These are phyloP conservation scores for Zygoascus biomembranicola DNA, from an alignment of 805 yeast species.

Conservation along the genomic window DNA sequence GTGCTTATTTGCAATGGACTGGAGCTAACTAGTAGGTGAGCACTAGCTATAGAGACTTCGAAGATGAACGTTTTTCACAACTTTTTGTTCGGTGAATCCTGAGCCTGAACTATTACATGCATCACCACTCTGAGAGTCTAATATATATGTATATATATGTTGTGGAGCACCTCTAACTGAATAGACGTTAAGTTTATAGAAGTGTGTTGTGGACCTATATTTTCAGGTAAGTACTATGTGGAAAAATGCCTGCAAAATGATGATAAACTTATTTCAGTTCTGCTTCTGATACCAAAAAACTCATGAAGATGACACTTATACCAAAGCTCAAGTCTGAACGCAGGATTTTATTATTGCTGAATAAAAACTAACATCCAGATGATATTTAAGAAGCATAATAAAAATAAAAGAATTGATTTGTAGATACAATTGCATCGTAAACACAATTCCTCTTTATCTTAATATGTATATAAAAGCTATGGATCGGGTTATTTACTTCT, in stretches of 20 bases:
- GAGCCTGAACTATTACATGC: slow-evolving; percentile 88
- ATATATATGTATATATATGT: neutral
- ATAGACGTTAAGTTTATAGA: too few relatives aligned
- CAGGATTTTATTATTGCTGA: neutral
- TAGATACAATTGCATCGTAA: too few relatives aligned
- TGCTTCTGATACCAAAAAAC: slow-evolving; percentile 76
- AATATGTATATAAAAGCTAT: neutral
- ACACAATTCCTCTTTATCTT: too few relatives aligned
- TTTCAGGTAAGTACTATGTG: neutral
- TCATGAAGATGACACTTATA: slow-evolving; percentile 58
- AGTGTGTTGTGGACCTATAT: neutral
- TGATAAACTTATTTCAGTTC: slow-evolving; percentile 74
- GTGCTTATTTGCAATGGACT: neutral
- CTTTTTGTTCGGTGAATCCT: slow-evolving; percentile 37
- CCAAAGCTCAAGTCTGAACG: slow-evolving; percentile 14
- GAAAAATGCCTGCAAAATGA: slow-evolving; percentile 33
- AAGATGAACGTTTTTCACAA: slow-evolving; percentile 24
- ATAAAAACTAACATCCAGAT: neutral
- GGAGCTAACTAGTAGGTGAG: neutral
- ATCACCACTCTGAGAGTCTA: slow-evolving; percentile 55
- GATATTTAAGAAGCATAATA: neutral
- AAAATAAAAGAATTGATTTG: too few relatives aligned
- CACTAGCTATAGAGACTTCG: slow-evolving; percentile 1
- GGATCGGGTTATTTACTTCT: neutral
- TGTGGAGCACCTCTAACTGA: slow-evolving; percentile 32